These are phyloP conservation scores for Annona squamosa DNA, from an alignment of 164 flowering plant species.

Conservation along the genomic window DNA sequence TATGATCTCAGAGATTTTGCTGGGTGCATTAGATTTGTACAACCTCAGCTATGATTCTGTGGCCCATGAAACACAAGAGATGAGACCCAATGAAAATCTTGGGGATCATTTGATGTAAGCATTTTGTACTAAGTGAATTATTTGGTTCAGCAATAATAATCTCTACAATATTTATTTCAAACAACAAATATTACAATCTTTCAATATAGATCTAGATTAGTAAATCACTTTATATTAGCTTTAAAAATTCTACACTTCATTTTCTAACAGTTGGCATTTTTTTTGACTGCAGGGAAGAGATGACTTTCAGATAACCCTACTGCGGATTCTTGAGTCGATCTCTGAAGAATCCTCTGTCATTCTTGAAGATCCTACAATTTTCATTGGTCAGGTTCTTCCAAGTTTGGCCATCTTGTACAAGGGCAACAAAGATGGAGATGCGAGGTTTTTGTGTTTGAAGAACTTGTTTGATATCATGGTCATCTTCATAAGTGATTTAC, in stretches of 20 bases:
- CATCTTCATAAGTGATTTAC: conserved; percentile 47
- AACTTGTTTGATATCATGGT: conserved; percentile 75
- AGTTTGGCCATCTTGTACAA: conserved; percentile 70
- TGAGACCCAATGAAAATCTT: not conserved
- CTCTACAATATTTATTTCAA: not conserved
- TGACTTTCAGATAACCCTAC: conserved; percentile 85
- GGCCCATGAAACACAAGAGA: not conserved
- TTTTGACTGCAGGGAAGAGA: conserved; percentile 77
- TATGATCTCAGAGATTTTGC: not conserved
- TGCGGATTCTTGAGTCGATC: conserved; percentile 71
- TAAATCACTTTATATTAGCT: not conserved
- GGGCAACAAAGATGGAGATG: conserved; percentile 94
- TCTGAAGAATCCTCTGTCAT: conserved; percentile 62
- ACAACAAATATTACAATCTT: not conserved
- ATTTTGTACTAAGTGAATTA: not conserved
- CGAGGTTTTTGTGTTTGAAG: conserved; percentile 86
- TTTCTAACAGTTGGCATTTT: not conserved
- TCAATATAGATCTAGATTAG: not conserved
- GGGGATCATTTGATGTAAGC: not conserved
- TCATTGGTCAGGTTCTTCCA: conserved; percentile 58
- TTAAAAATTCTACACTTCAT: not conserved
- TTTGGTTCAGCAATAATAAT: not conserved
- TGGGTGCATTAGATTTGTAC: not conserved
- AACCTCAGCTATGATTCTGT: not conserved
- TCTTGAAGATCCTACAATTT: conserved; percentile 42